Evolutionary conservation across 2,329 filamentous ascomycete species (phyloP), one percentile per base, ranked within the genome.

Genomic region (Penicillium freii): DNA sequence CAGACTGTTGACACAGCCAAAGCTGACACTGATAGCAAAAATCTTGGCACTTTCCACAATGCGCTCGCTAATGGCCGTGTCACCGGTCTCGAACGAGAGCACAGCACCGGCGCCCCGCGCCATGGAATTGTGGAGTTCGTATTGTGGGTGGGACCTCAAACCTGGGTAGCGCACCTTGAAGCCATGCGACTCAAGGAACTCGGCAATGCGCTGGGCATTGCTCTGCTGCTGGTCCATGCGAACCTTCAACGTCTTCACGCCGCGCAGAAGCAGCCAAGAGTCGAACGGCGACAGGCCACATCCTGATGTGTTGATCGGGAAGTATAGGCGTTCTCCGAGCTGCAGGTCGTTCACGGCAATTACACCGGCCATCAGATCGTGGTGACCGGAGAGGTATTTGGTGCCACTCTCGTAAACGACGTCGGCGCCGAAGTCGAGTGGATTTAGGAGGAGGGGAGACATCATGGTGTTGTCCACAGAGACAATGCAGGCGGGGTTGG

Each of bases 401-500:
- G 94, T 99, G 55, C 94, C 94, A 27, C 90, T 96, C 79, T 99
- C 94, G 77, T 99, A 99, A 55, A 96, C 91, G 65, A 99, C 89
- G 69, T 99, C 94, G 17, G 93, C 92, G 56, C 95, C 94, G 29
- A 97, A 83, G 60, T 97, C 93, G 19, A 99, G 85, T 6, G 94
- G 94, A 77, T 96, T 97, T 70, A 88, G 88, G 8, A 99, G 86
- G 80, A 97, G 88, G 11, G 94, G 94, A 2, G 92, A 97, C 64
- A 99, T 87, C 94, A 99, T 99, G 57, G 94, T 99, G 80, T 99
- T 99, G 77, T 99, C 94, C 27, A 97, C 94, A 2, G 92, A 87
- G 17, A 99, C 92, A 40, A 97, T 80, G 27, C 91, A 89, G 61
- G 84, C 85, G 8, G 88, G 80, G 74, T 94, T 96, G 49, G 84